Conservation (phyloP, 2,329 filamentous ascomycete genomes). For the Diaporthe sp. region DNA sequence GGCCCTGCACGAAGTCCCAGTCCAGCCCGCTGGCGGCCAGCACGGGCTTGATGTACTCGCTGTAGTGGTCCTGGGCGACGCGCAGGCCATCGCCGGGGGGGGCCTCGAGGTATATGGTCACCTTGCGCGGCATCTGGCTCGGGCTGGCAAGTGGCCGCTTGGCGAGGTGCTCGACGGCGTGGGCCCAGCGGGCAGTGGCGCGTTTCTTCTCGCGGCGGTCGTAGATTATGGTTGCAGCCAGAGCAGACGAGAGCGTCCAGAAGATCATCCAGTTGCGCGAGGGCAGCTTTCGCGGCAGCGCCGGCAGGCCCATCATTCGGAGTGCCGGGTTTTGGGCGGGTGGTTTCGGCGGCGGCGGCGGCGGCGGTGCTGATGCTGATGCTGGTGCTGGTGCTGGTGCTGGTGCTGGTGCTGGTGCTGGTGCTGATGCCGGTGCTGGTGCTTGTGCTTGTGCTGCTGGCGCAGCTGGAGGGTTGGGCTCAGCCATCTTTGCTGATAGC, state of each 20-base stretch:
- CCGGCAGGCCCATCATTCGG: constrained; percentile 85
- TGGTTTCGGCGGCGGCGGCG: constrained; percentile 49
- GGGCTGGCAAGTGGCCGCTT: constrained; percentile 73
- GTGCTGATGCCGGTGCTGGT: constrained; percentile 36
- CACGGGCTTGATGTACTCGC: constrained; percentile 94
- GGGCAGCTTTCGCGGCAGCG: constrained; percentile 84
- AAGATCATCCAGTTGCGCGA: constrained; percentile 99
- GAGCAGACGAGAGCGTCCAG: constrained; percentile 79
- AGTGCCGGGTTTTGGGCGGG: constrained; percentile 75
- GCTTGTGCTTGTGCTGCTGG: constrained; percentile 40
- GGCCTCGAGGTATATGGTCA: constrained; percentile 87
- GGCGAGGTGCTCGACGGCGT: constrained; percentile 85
- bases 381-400: constrained; percentile 35
- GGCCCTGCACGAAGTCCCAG: constrained; percentile 94
- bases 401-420: too few relatives aligned
- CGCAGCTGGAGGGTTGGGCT: constrained; percentile 29
- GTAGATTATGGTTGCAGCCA: constrained; percentile 86
- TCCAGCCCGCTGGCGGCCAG: constrained; percentile 90
- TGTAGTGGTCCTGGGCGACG: constrained; percentile 91
- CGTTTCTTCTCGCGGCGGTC: constrained; percentile 91
- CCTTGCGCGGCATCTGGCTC: constrained; percentile 80
- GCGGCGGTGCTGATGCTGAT: constrained; percentile 40
- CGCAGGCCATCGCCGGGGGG: constrained; percentile 89
- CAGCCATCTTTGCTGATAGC: constrained; percentile 30
- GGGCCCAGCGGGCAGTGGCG: constrained; percentile 87